These are phyloP conservation scores for Stereocaulon alpinum DNA, from an alignment of 495 filamentous ascomycete genomes.

Conservation along the genomic window DNA sequence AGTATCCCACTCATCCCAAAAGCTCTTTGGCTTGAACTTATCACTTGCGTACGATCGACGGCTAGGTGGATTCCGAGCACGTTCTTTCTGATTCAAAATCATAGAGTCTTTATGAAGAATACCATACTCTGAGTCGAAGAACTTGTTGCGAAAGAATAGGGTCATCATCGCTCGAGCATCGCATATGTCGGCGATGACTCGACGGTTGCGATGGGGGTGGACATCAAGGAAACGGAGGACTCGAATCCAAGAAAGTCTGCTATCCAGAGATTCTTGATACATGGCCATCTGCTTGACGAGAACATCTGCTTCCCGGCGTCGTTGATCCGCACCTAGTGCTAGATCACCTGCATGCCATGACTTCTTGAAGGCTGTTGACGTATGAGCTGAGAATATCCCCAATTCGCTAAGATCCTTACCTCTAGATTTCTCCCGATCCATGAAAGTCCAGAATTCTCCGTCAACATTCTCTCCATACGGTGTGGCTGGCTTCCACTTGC, in stretches of 20 bases:
- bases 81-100: constrained; percentile 30
- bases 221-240: too few species aligned
- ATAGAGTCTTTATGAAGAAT: constrained; percentile 27
- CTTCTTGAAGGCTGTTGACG: constrained; percentile 31
- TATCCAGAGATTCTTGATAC: neutral
- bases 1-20: constrained; percentile 32
- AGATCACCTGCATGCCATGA: constrained; percentile 36
- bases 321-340: constrained; percentile 29
- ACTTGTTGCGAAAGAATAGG: constrained; percentile 33
- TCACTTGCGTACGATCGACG: constrained; percentile 28
- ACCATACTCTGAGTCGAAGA: constrained; percentile 27
- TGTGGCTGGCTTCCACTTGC: constrained; percentile 7
- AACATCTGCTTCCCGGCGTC: constrained; percentile 27
- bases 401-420: constrained; percentile 15
- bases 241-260: constrained; percentile 3
- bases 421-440: constrained; percentile 30
- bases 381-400: constrained; percentile 3
- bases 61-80: constrained; percentile 28
- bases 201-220: constrained; percentile 29
- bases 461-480: constrained; percentile 4
- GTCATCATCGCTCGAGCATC: constrained; percentile 32
- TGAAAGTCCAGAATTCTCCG: constrained; percentile 19
- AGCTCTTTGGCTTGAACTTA: constrained; percentile 26
- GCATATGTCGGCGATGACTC: constrained; percentile 32
- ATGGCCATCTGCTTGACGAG: constrained; percentile 28